Conservation (phyloP, 139 green algal genomes). For the Tetradesmus obliquus region DNA sequence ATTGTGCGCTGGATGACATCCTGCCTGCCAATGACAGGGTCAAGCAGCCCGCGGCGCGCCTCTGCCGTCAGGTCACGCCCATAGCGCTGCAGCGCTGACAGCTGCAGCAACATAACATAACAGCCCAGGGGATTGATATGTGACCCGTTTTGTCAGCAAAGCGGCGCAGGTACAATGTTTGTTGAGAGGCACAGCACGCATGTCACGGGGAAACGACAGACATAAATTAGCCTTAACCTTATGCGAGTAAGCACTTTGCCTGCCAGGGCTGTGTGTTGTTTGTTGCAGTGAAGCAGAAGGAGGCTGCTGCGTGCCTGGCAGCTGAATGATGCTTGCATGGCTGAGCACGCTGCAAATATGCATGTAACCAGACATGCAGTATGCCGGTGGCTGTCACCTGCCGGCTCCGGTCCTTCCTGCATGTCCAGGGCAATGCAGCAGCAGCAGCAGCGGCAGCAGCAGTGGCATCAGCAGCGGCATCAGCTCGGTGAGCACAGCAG, state of each 20-base stretch:
- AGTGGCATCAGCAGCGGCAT: neutral
- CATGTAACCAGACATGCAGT: neutral
- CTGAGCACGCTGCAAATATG: neutral
- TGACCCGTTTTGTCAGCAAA: too few species aligned
- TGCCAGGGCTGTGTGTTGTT: too few species aligned
- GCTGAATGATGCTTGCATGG: too few species aligned
- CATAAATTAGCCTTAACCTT: too few species aligned
- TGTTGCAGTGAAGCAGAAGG: too few species aligned
- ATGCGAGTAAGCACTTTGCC: too few species aligned
- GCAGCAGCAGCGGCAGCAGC: neutral
- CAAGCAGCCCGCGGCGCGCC: constrained; percentile 69
- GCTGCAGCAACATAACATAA: neutral
- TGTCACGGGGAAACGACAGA: too few species aligned
- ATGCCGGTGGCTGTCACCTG: neutral
- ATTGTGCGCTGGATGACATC: constrained; percentile 68
- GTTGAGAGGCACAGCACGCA: too few species aligned
- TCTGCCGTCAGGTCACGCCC: constrained; percentile 78
- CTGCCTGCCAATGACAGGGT: constrained; percentile 77
- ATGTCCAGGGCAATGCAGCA: neutral
- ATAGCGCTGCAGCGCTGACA: constrained; percentile 65
- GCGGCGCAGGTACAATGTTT: too few species aligned
- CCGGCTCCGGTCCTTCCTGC: constrained; percentile 40
- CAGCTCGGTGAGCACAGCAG: too few species aligned
- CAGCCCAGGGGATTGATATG: neutral
- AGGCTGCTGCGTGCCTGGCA: too few species aligned